Conservation (phyloP, 1,284 basidiomycete genomes). For the Rhodofomes roseus region DNA sequence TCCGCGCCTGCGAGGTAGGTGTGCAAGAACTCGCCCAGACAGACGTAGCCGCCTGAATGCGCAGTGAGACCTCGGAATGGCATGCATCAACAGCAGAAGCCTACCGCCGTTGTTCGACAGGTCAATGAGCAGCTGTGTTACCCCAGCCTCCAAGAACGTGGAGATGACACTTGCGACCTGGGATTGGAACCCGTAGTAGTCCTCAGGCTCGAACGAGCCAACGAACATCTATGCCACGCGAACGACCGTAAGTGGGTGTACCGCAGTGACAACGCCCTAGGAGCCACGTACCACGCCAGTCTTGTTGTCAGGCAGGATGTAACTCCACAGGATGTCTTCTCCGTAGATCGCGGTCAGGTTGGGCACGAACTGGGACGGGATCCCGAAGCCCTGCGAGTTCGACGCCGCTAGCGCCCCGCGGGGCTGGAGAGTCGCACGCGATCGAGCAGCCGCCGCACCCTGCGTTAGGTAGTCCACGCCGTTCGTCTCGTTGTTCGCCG, state of each 20-base stretch:
- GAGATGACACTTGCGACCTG: constrained; percentile 46
- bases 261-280: no score
- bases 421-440: constrained; percentile 33
- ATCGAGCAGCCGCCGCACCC: constrained; percentile 20
- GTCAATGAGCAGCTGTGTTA: constrained; percentile 53
- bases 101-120: constrained; percentile 61
- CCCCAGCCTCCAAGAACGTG: constrained; percentile 44
- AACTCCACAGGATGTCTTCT: constrained; percentile 55
- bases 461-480: constrained; percentile 45
- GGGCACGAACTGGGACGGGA: constrained; percentile 49
- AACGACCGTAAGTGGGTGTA: no score
- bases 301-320: constrained; percentile 52
- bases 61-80: no score
- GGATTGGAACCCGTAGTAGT: constrained; percentile 49
- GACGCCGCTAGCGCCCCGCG: constrained; percentile 32
- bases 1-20: constrained; percentile 49
- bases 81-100: no score
- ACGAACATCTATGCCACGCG: constrained; percentile 47
- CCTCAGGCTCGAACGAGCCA: constrained; percentile 48
- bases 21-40: constrained; percentile 58
- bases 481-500: constrained; percentile 49
- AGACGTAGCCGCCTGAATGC: constrained; percentile 51
- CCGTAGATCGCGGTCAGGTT: constrained; percentile 42
- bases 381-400: constrained; percentile 33
- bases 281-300: constrained; percentile 52